Percentiles rank a stretch among this genome's conserved stretches.
These are phyloP conservation scores for Globisporangium spinosum DNA, from an alignment of 352 stramenopile species.

Conservation along the genomic window DNA sequence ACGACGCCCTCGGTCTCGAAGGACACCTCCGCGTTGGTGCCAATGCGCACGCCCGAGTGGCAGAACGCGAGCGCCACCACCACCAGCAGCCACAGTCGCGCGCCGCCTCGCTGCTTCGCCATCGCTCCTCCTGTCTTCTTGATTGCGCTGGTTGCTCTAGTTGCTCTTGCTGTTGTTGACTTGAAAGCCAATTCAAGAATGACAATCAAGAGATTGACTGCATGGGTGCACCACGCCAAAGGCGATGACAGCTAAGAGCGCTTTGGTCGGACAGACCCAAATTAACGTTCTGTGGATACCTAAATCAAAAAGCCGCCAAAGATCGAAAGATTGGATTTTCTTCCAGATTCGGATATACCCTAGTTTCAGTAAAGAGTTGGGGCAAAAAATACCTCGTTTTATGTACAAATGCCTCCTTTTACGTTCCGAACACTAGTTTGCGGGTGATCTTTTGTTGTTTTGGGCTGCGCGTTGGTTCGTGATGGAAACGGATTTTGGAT, in stretches of 20 bases:
- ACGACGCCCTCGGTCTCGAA: slow-evolving; percentile 35
- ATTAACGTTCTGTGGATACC: background rate
- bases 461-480: background rate
- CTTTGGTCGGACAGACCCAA: background rate
- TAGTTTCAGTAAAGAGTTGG: background rate
- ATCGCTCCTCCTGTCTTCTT: background rate
- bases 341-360: background rate
- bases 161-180: background rate
- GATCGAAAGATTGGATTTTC: background rate
- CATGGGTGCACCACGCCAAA: background rate
- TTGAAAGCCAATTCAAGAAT: slow-evolving; percentile 14
- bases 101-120: slow-evolving; percentile 14
- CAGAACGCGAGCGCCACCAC: slow-evolving; percentile 33
- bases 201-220: slow-evolving; percentile 2
- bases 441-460: background rate
- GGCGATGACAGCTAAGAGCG: background rate
- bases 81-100: slow-evolving; percentile 30
- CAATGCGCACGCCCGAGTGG: slow-evolving; percentile 22
- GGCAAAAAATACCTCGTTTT: background rate
- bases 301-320: background rate
- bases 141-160: background rate
- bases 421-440: background rate
- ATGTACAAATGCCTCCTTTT: background rate
- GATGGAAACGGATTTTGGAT: background rate
- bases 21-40: slow-evolving; percentile 31